A percentile compares a stretch with the other conserved stretches of the same genome.
Conservation (phyloP, 2,329 filamentous ascomycete genomes). For the Calonectria crousiana region DNA sequence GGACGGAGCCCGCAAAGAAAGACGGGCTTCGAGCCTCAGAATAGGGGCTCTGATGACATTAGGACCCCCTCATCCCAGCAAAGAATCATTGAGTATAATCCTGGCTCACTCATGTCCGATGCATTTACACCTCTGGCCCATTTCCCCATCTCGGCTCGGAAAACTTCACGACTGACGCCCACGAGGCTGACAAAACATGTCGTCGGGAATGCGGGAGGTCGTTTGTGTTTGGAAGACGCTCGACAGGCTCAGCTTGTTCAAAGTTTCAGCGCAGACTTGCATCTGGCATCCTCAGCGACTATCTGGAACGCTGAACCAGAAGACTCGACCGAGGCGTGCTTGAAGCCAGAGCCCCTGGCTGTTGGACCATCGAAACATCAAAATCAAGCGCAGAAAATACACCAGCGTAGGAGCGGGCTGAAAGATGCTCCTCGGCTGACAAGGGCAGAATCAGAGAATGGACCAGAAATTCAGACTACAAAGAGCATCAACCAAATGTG, state of each 20-base stretch:
- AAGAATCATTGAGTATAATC: constrained; percentile 25
- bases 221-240: constrained; percentile 34
- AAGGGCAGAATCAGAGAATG: not conserved
- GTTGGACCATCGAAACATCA: not conserved
- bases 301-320: constrained; percentile 33
- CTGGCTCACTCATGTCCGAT: constrained; percentile 27
- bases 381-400: not conserved
- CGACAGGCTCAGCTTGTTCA: constrained; percentile 34
- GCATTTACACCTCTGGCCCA: constrained; percentile 40
- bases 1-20: not conserved
- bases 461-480: not conserved
- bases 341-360: constrained; percentile 39
- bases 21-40: not conserved
- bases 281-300: constrained; percentile 37
- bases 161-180: constrained; percentile 40
- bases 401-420: not conserved
- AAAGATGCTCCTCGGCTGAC: not conserved
- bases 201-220: constrained; percentile 40
- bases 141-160: constrained; percentile 44
- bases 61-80: not conserved
- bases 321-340: constrained; percentile 31
- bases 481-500: not conserved
- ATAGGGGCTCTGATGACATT: not conserved
- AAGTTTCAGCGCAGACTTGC: constrained; percentile 25
- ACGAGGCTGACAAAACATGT: constrained; percentile 38